Percentiles rank a stretch among this genome's conserved stretches.
These are phyloP conservation scores for Diaporthe citrichinensis DNA, from an alignment of 2,329 filamentous ascomycete species.

Conservation along the genomic window DNA sequence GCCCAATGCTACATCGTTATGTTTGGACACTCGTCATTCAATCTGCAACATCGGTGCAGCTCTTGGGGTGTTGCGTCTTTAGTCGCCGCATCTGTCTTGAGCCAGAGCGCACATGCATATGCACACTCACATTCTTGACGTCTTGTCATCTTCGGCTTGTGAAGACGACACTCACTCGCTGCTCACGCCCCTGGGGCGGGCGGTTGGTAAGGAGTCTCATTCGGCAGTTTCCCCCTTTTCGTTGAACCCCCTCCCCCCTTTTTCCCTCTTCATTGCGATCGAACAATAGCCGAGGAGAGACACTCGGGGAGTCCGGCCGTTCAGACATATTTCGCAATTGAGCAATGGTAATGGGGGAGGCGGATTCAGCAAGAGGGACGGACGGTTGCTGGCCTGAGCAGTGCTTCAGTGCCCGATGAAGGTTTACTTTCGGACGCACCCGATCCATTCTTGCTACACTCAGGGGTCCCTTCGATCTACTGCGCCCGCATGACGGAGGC, in stretches of 20 bases:
- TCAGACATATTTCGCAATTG: not conserved
- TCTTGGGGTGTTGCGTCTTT: not conserved
- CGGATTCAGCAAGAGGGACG: not conserved
- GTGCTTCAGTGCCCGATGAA: not conserved
- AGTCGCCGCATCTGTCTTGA: not conserved
- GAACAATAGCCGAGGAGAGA: not conserved
- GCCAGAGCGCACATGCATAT: not conserved
- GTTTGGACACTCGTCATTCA: not conserved
- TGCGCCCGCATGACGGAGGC: constrained; percentile 5
- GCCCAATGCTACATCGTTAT: not conserved
- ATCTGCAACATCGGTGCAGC: constrained; percentile 14
- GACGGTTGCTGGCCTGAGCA: not conserved
- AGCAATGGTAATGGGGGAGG: not conserved
- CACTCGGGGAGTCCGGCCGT: not conserved
- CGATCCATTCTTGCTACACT: constrained; percentile 7
- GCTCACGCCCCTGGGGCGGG: not conserved
- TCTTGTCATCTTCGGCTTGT: not conserved
- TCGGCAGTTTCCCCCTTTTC: not conserved
- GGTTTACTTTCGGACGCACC: constrained; percentile 25
- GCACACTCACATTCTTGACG: constrained; percentile 7
- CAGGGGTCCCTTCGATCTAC: constrained; percentile 18
- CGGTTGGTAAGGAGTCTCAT: not conserved
- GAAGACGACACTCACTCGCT: not conserved
- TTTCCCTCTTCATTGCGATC: not conserved
- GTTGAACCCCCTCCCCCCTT: not conserved